These are phyloP conservation scores for Corylus heterophylla DNA, from an alignment of 306 rosid genomes.

Conservation along the genomic window DNA sequence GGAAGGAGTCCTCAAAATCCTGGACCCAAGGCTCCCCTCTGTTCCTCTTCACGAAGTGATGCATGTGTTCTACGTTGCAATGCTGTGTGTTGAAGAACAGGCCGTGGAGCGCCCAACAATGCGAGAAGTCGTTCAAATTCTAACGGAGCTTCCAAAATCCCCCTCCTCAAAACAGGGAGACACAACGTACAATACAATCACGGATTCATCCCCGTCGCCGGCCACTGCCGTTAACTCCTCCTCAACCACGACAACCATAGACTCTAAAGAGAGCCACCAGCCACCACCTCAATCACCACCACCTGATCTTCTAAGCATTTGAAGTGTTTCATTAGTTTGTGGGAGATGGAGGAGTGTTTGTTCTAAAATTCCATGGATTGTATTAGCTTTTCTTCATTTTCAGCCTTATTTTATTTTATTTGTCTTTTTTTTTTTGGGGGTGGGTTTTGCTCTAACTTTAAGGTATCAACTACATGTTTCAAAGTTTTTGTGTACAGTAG, in stretches of 20 bases:
- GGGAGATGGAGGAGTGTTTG: slow-evolving; percentile 33
- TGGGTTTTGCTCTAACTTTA: slow-evolving; percentile 48
- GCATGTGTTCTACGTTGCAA: slow-evolving; percentile 89
- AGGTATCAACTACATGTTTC: slow-evolving; percentile 33
- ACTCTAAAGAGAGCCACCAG: slow-evolving; percentile 45
- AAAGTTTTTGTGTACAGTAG: slow-evolving; percentile 62
- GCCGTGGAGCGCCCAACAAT: slow-evolving; percentile 96
- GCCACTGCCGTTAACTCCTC: slow-evolving; percentile 43
- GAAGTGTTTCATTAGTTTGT: slow-evolving; percentile 25
- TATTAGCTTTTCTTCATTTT: slow-evolving; percentile 24
- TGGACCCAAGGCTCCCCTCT: slow-evolving; percentile 85
- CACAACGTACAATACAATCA: slow-evolving; percentile 16
- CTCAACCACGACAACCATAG: slow-evolving; percentile 41
- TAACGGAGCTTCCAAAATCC: slow-evolving; percentile 82
- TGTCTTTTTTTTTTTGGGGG: neutral
- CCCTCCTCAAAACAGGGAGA: slow-evolving; percentile 53
- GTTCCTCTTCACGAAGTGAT: slow-evolving; percentile 86
- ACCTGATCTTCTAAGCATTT: slow-evolving; percentile 90
- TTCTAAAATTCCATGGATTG: slow-evolving; percentile 30
- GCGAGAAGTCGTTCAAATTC: slow-evolving; percentile 97
- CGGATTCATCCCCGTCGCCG: slow-evolving; percentile 51
- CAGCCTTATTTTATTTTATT: slow-evolving; percentile 1
- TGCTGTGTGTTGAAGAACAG: slow-evolving; percentile 95
- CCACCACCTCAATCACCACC: slow-evolving; percentile 56
- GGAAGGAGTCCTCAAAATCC: slow-evolving; percentile 80